Conservation (phyloP, 305 asterid species). For the Rubia balearica region DNA sequence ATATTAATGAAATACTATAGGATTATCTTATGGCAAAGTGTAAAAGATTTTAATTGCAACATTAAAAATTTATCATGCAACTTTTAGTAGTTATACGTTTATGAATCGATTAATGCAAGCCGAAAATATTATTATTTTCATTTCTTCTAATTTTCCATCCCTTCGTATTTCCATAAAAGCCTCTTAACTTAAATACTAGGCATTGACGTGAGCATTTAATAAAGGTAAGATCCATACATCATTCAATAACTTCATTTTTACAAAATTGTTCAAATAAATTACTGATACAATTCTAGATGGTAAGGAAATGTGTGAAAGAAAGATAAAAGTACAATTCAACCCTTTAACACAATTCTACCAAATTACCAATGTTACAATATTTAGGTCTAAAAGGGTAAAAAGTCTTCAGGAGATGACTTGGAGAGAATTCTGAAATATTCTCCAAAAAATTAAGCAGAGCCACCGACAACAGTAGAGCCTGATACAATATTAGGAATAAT, state of each 20-base stretch:
- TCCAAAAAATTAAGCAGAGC: slow-evolving; percentile 20
- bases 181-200: too few species aligned
- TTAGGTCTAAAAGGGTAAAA: slow-evolving; percentile 22
- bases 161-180: too few species aligned
- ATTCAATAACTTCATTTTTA: background rate
- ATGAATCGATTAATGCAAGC: too few species aligned
- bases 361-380: slow-evolving; percentile 30
- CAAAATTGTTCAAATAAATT: slow-evolving; percentile 26
- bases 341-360: slow-evolving; percentile 27
- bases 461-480: slow-evolving; percentile 22
- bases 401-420: slow-evolving; percentile 26
- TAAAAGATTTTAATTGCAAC: too few species aligned
- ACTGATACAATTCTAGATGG: slow-evolving; percentile 29
- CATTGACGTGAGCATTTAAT: too few species aligned
- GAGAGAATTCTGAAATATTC: slow-evolving; percentile 22
- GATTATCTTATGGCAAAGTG: too few species aligned
- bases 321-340: slow-evolving; percentile 15
- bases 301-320: slow-evolving; percentile 15
- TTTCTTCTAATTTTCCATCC: too few species aligned
- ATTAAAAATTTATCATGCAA: too few species aligned
- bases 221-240: too few species aligned
- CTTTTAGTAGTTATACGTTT: too few species aligned
- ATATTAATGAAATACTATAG: too few species aligned
- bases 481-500: slow-evolving; percentile 9
- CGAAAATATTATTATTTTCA: too few species aligned